A percentile compares a stretch with the other conserved stretches of the same genome.
Conservation (phyloP, 1,284 basidiomycete genomes). For the Moesziomyces parantarcticus region DNA sequence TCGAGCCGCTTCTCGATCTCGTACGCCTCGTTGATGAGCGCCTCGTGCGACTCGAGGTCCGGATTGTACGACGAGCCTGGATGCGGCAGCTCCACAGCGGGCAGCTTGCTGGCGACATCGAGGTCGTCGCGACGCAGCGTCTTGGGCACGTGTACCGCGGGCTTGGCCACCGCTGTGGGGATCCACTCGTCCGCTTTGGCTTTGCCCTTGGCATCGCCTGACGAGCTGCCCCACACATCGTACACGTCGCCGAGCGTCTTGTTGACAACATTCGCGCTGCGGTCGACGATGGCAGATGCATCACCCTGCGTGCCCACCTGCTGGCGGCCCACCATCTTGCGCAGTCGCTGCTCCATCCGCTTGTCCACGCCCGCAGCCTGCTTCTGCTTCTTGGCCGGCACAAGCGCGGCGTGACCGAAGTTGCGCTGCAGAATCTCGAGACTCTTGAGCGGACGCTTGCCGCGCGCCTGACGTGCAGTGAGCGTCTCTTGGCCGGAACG, state of each 20-base stretch:
- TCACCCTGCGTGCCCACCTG: slow-evolving; percentile 20
- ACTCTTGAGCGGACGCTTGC: slow-evolving; percentile 75
- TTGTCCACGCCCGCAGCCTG: slow-evolving; percentile 43
- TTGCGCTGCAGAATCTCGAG: slow-evolving; percentile 84
- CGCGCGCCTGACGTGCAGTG: slow-evolving; percentile 53
- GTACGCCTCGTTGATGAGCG: slow-evolving; percentile 78
- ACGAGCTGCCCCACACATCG: slow-evolving; percentile 35
- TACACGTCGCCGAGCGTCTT: slow-evolving; percentile 23
- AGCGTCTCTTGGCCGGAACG: slow-evolving; percentile 70
- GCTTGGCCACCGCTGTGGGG: slow-evolving; percentile 13
- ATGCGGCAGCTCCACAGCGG: slow-evolving; percentile 80
- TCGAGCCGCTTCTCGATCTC: slow-evolving; percentile 75
- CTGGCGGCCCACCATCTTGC: slow-evolving; percentile 44
- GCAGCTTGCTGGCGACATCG: slow-evolving; percentile 55
- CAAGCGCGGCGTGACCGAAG: slow-evolving; percentile 72
- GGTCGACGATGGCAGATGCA: slow-evolving; percentile 13
- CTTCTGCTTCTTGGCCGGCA: slow-evolving; percentile 73
- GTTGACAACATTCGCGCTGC: slow-evolving; percentile 24
- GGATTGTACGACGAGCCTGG: slow-evolving; percentile 96
- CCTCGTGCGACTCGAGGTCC: slow-evolving; percentile 78
- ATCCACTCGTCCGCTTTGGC: slow-evolving; percentile 28
- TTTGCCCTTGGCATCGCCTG: slow-evolving; percentile 27
- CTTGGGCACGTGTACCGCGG: slow-evolving; percentile 24
- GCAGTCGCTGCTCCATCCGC: slow-evolving; percentile 43
- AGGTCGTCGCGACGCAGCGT: slow-evolving; percentile 26